A percentile compares a stretch with the other conserved stretches of the same genome.
phyloP scores from a whole-genome alignment of 441 rosid genomes.

The Mallotus japonicus region DNA sequence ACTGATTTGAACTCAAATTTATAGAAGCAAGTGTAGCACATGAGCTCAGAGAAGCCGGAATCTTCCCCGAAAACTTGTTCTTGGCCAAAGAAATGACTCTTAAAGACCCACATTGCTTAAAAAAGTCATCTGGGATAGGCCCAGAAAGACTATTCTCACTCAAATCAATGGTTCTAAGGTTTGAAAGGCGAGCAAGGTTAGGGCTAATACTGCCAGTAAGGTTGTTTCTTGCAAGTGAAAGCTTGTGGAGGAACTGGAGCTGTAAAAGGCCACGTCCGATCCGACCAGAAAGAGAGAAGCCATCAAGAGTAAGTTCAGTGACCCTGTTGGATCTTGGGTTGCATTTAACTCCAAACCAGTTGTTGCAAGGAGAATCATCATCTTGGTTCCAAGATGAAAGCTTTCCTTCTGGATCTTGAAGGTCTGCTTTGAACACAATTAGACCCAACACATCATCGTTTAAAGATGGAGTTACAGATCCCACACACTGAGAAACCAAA shows the following conservation, averaged over 20 bases:
- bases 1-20: constrained; percentile 63
- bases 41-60: constrained; percentile 62
- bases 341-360: constrained; percentile 76
- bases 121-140: constrained; percentile 61
- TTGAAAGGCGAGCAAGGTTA: constrained; percentile 49
- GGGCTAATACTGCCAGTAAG: constrained; percentile 66
- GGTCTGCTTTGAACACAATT: constrained; percentile 87
- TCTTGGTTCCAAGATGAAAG: constrained; percentile 86
- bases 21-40: constrained; percentile 56
- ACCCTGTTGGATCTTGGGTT: constrained; percentile 65
- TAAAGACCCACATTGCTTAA: constrained; percentile 75
- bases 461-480: constrained; percentile 71
- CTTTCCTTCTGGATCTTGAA: constrained; percentile 65
- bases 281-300: constrained; percentile 76
- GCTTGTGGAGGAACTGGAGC: constrained; percentile 69
- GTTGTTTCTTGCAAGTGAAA: constrained; percentile 75
- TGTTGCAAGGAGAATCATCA: constrained; percentile 67
- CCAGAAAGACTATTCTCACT: constrained; percentile 71
- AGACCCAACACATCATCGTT: constrained; percentile 93
- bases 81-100: constrained; percentile 60
- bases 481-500: constrained; percentile 37
- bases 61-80: constrained; percentile 61
- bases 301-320: constrained; percentile 61
- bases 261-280: constrained; percentile 74
- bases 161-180: constrained; percentile 62